Base-by-base conservation (phyloP, 768 basidiomycete species). In the Suillus alpinus region DNA sequence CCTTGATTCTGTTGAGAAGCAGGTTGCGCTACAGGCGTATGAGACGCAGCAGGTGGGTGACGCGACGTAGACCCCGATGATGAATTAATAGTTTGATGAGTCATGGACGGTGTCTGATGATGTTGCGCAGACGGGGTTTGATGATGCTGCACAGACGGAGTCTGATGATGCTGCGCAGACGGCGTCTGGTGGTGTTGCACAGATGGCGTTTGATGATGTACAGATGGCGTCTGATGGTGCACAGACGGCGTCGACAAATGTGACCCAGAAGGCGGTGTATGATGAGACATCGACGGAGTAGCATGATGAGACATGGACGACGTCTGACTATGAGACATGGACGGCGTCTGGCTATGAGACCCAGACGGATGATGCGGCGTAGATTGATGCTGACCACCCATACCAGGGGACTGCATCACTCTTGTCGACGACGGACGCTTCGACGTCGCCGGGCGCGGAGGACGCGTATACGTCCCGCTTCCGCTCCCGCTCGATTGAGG, bases 1-100 rank as follows among this genome's bases (percentile, higher is more conserved):
- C 40, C 44, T 14, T 49, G 58, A 58, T 8, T 60, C 32, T 46
- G 59, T 12, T 31, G 60, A 8, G 58, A 59, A 26, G 36, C 23
- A 37, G 59, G 39, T 32, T 34, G 36, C 13, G 43, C 39, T n/a
- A n/a, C 57, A 18, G 59, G 57, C 7, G 59, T 59, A 23, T 52
- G 57, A 8, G 59, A 57, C 12, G 56, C 59, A 60, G 57, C 29
- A 59, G 20, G 43, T 20, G 44, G 16, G 14, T 53, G 52, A 37
- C 52, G 52, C 13, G 52, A 10, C 6, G 52, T 53, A 16, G 52
- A 37, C 4, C 20, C 52, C 4, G 52, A 37, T 23, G 52, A 23
- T 9, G 52, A 37, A 53, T 23, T 10, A 16, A 7, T 23, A 53
- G 14, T 53, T 20, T 53, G 52, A 23, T 53, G 52, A 16, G 13